Evolutionary conservation across 2,329 filamentous ascomycete genomes (phyloP), one percentile per base, ranked within the genome.

Genomic region (Sporothrix pallida): DNA sequence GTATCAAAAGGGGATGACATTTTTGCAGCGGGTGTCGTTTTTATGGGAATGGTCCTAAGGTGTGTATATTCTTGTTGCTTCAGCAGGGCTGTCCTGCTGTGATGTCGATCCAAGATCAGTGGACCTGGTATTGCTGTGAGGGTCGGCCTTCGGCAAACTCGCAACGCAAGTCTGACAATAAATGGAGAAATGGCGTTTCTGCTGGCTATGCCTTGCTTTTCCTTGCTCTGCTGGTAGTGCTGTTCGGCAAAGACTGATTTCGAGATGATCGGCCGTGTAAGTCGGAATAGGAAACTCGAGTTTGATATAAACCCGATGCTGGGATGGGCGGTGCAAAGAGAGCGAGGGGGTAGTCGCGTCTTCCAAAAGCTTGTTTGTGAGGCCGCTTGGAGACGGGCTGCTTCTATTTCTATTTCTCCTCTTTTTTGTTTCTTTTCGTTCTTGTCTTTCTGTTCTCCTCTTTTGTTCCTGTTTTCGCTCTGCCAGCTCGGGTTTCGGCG

Each of bases 271-370:
- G 9, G 62, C 12, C 20, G 44, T 10, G 46, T 52, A n/a, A 52
- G 46, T 37, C 65, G 65, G 46, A 68, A 68, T 68, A 52, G 23
- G 65, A 68, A 20, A 17, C 65, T 5, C 12, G 20, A 68, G 15
- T 37, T 46, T 37, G 46, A 50, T 31, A 52, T 68, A 68, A 52
- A 68, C 23, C 65, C 65, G 65, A 68, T n/a, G 46, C 46, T 37
- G 31, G 31, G 31, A 37, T 37, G 31, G 23, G 26, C n/a, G 62
- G n/a, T 2, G 60, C n/a, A 23, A 26, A 48, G 10, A 13, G 9
- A 26, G 12, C 23, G 10, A 9, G 20, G 10, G 46, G n/a, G 20
- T 26, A 65, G 23, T 26, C 23, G 23, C 15, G n/a, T 12, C 1
- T 20, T 44, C 20, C 7, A 48, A 48, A 17, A 20, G 15, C 46